Evolutionary conservation across 176 grass and related monocot species (phyloP).

Genomic region (Aegilops speltoides): DNA sequence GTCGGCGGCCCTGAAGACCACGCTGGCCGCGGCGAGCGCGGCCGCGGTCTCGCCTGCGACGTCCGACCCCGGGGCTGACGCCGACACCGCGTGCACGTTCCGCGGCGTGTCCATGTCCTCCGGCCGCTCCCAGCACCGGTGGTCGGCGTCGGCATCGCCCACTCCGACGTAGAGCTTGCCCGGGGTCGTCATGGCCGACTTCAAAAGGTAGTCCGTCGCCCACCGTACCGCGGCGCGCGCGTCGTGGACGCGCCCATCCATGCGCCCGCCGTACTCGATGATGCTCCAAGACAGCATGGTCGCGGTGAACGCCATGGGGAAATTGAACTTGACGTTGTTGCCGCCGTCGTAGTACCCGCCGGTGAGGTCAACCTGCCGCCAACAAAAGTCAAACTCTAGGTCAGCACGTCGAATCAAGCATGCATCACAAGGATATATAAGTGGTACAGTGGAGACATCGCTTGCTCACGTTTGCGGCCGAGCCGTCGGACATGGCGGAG

Average conservation of each 20-base stretch:
- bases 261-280: conserved; percentile 59
- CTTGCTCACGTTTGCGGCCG: conserved; percentile 42
- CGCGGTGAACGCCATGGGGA: conserved; percentile 79
- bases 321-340: conserved; percentile 87
- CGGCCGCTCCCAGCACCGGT: conserved; percentile 78
- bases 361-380: conserved; percentile 61
- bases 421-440: background rate
- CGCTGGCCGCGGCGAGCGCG: conserved; percentile 59
- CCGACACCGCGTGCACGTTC: conserved; percentile 61
- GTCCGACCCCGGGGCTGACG: conserved; percentile 59
- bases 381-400: background rate
- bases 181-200: conserved; percentile 44
- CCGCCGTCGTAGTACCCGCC: conserved; percentile 94
- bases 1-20: conserved; percentile 44
- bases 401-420: background rate
- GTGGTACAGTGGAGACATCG: background rate
- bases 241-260: conserved; percentile 29
- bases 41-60: conserved; percentile 76
- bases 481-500: conserved; percentile 82
- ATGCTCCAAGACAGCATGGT: conserved; percentile 79
- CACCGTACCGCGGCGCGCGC: conserved; percentile 62
- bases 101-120: conserved; percentile 91
- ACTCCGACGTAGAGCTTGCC: conserved; percentile 78
- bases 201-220: conserved; percentile 85
- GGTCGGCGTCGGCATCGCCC: conserved; percentile 74